Evolutionary conservation across 352 stramenopile species (phyloP).

Genomic region (Phytophthora sansomeana): DNA sequence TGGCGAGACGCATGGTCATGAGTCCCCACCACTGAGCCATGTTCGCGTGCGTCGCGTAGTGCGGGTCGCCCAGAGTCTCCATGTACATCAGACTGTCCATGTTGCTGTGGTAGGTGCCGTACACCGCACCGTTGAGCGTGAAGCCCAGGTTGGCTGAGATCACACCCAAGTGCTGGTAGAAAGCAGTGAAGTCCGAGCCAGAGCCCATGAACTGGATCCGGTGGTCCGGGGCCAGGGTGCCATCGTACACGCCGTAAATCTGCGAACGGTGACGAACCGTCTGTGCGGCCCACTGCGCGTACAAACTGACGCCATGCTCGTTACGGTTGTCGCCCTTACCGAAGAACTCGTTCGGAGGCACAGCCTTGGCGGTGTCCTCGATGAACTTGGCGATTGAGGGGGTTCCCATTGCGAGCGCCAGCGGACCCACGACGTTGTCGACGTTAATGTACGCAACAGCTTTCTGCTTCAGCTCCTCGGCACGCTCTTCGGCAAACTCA

Average conservation of each 20-base stretch:
- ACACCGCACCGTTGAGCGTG: constrained; percentile 32
- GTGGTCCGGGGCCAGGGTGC: constrained; percentile 49
- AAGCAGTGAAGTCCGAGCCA: constrained; percentile 78
- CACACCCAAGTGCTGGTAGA: constrained; percentile 87
- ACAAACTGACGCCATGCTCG: constrained; percentile 34
- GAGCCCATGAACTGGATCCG: constrained; percentile 64
- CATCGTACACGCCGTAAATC: constrained; percentile 44
- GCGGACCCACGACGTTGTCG: constrained; percentile 63
- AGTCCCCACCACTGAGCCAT: constrained; percentile 65
- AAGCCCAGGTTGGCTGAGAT: constrained; percentile 79
- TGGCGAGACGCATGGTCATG: constrained; percentile 60
- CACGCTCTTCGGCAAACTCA: constrained; percentile 68
- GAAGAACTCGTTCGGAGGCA: constrained; percentile 45
- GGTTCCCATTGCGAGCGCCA: constrained; percentile 53
- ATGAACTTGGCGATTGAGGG: constrained; percentile 66
- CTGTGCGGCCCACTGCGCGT: constrained; percentile 45
- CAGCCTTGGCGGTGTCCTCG: constrained; percentile 50
- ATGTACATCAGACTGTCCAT: constrained; percentile 87
- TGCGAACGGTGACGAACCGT: constrained; percentile 38
- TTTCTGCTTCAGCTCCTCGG: constrained; percentile 49
- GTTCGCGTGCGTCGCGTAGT: constrained; percentile 57
- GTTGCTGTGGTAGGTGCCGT: constrained; percentile 85
- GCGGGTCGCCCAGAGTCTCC: constrained; percentile 62
- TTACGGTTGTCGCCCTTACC: constrained; percentile 24
- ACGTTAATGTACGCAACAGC: constrained; percentile 84